Percentiles rank a stretch among this genome's conserved stretches.
These are phyloP conservation scores for Zopfochytrium polystomum DNA, from an alignment of 371 early-diverging fungal species.

Conservation along the genomic window DNA sequence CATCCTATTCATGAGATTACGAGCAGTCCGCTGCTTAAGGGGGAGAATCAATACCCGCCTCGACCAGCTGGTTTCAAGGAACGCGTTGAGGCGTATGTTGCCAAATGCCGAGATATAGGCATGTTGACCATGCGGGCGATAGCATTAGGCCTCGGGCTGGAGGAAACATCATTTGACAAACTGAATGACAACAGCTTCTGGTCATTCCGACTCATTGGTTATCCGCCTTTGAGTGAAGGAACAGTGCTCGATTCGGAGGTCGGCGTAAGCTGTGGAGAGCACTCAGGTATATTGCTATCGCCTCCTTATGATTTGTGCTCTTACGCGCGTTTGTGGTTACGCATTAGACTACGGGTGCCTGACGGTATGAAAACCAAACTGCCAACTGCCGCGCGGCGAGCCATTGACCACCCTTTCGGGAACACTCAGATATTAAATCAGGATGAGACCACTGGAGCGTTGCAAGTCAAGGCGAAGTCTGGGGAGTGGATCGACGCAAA, in stretches of 20 bases:
- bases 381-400: too few relatives aligned
- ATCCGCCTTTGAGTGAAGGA: slow-evolving; percentile 30
- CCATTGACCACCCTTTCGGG: too few relatives aligned
- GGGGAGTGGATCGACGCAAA: slow-evolving; percentile 48
- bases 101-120: slow-evolving; percentile 33
- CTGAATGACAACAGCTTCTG: slow-evolving; percentile 43
- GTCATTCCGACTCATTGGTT: slow-evolving; percentile 45
- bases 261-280: slow-evolving; percentile 45
- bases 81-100: slow-evolving; percentile 32
- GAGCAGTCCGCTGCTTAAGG: slow-evolving; percentile 28
- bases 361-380: too few relatives aligned
- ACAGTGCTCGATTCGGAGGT: slow-evolving; percentile 14
- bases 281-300: too few relatives aligned
- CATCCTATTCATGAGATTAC: slow-evolving; percentile 23
- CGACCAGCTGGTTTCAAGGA: slow-evolving; percentile 26
- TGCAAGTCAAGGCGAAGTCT: slow-evolving; percentile 41
- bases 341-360: too few relatives aligned
- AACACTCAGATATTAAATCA: slow-evolving; percentile 43
- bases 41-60: slow-evolving; percentile 38
- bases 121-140: slow-evolving; percentile 41
- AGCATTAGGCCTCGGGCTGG: slow-evolving; percentile 42
- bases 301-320: too few relatives aligned
- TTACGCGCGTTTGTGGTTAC: too few relatives aligned
- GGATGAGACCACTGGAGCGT: slow-evolving; percentile 43
- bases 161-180: slow-evolving; percentile 38